phyloP scores from a whole-genome alignment of 306 rosid genomes.

The Sindora glabra region DNA sequence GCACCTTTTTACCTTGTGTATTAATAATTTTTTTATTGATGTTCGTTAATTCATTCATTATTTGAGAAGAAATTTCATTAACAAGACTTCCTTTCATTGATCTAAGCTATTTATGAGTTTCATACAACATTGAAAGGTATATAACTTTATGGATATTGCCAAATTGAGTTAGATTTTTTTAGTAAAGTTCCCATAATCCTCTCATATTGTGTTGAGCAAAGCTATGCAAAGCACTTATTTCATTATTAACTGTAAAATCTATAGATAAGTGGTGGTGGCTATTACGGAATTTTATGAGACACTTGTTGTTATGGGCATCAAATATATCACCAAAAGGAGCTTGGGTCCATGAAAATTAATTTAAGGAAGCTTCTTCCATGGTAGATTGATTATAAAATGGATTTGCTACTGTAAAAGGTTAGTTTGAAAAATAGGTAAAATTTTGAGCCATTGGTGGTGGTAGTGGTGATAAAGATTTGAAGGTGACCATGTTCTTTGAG shows the following conservation, averaged over 20 bases:
- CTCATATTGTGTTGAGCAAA: not conserved
- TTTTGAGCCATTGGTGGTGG: too few species aligned
- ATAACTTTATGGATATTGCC: too few species aligned
- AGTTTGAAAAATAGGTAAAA: too few species aligned
- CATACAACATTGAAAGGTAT: not conserved
- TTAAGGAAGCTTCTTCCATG: too few species aligned
- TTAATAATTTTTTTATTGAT: not conserved
- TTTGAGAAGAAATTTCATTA: not conserved
- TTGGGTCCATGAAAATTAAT: too few species aligned
- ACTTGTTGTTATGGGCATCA: too few species aligned
- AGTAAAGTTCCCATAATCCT: conserved; percentile 6
- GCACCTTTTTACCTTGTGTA: not conserved
- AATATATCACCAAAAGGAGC: too few species aligned
- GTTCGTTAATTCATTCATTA: not conserved
- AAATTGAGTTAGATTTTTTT: not conserved
- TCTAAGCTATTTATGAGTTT: conserved; percentile 3
- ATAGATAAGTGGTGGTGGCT: not conserved
- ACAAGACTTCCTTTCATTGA: not conserved
- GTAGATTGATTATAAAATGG: too few species aligned
- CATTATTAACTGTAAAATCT: not conserved
- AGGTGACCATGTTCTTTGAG: too few species aligned
- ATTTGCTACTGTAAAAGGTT: too few species aligned
- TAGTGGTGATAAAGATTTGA: too few species aligned
- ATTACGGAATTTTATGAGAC: too few species aligned
- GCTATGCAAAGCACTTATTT: conserved; percentile 35